Conservation (phyloP, 306 rosid genomes). For the Dalbergia cochinchinensis region DNA sequence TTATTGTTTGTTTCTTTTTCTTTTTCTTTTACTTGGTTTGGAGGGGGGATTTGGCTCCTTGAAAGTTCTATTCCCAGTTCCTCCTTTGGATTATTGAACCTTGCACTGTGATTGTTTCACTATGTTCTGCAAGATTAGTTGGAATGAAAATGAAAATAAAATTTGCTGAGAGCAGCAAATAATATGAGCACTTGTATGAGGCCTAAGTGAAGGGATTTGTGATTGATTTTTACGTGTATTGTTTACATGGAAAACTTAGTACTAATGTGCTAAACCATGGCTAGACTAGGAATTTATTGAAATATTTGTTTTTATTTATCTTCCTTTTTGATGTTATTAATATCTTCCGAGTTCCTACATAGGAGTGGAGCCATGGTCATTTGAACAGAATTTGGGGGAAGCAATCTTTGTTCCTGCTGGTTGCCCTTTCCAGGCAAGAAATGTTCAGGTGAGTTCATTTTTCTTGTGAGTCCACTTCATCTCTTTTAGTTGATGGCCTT, state of each 20-base stretch:
- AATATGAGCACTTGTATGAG: background rate
- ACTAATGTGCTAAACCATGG: conserved; percentile 25
- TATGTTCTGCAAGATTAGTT: conserved; percentile 28
- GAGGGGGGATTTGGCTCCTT: background rate
- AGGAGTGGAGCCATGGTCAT: conserved; percentile 98
- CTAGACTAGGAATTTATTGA: conserved; percentile 27
- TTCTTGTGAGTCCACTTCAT: conserved; percentile 8
- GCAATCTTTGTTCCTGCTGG: conserved; percentile 97
- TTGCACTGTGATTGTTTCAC: conserved; percentile 8
- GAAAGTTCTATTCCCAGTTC: background rate
- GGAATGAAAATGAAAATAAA: background rate
- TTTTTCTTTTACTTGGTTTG: too few species aligned
- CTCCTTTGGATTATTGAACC: background rate
- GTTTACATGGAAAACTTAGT: conserved; percentile 22
- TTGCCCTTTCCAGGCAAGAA: conserved; percentile 93
- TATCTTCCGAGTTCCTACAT: conserved; percentile 51
- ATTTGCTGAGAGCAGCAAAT: conserved; percentile 1
- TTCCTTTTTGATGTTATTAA: conserved; percentile 34
- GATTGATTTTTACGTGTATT: conserved; percentile 18
- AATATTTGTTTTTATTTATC: background rate
- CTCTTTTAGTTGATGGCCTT: conserved; percentile 24
- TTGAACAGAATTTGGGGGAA: conserved; percentile 87
- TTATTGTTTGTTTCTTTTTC: too few species aligned
- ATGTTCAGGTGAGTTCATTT: conserved; percentile 73
- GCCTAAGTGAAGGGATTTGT: conserved; percentile 18